These are phyloP conservation scores for Xylariaceae sp. DNA, from an alignment of 2,329 filamentous ascomycete genomes.

Conservation along the genomic window DNA sequence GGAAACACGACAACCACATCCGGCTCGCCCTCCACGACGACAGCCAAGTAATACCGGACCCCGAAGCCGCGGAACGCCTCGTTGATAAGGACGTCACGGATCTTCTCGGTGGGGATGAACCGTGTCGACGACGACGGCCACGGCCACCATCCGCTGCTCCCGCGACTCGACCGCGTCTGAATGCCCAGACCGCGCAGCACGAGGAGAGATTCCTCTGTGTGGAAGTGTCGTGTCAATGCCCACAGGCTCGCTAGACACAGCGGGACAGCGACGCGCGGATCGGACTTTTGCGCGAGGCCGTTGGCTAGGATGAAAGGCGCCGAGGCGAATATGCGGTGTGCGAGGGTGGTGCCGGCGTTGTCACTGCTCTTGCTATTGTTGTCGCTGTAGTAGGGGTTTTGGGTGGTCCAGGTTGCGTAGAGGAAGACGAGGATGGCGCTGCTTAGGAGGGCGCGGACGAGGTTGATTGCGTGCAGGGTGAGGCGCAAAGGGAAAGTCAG, in stretches of 20 bases:
- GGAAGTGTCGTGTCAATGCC: slow-evolving; percentile 41
- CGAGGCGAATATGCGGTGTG: slow-evolving; percentile 12
- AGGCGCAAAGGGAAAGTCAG: slow-evolving; percentile 44
- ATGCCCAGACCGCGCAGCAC: slow-evolving; percentile 85
- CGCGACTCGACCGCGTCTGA: slow-evolving; percentile 66
- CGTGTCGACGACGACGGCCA: slow-evolving; percentile 38
- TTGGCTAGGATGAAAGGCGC: slow-evolving; percentile 31
- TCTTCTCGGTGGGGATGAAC: slow-evolving; percentile 82
- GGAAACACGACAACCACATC: slow-evolving; percentile 95
- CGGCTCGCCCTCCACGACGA: slow-evolving; percentile 83
- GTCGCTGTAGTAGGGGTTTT: slow-evolving; percentile 9
- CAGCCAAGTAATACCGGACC: slow-evolving; percentile 80
- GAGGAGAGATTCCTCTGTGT: slow-evolving; percentile 73
- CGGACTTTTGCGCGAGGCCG: slow-evolving; percentile 33
- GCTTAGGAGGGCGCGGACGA: slow-evolving; percentile 39
- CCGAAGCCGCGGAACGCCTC: slow-evolving; percentile 92
- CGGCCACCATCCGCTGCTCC: slow-evolving; percentile 16
- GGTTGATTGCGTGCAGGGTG: slow-evolving; percentile 39
- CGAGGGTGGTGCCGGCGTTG: slow-evolving; percentile 17
- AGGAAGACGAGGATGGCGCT: slow-evolving; percentile 43
- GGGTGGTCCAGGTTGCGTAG: slow-evolving; percentile 41
- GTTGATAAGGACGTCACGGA: slow-evolving; percentile 89
- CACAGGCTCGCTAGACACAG: slow-evolving; percentile 37
- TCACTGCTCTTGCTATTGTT: neutral
- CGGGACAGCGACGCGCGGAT: slow-evolving; percentile 38